Base-by-base conservation (phyloP, 192 early-diverging fungal genomes). In the Mortierella hygrophila region DNA sequence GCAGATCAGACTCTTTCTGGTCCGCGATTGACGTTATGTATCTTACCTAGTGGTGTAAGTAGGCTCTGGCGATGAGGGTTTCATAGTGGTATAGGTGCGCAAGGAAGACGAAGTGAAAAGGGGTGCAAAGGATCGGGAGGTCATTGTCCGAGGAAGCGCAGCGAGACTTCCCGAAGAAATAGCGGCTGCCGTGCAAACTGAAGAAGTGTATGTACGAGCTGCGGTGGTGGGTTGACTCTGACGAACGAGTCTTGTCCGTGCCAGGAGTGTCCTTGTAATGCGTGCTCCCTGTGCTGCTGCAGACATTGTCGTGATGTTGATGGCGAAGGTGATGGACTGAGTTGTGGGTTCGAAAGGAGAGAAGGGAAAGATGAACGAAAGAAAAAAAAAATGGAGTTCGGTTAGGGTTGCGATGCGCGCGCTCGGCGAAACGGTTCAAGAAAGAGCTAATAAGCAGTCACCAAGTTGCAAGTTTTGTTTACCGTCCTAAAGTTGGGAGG, bases 11-110 rank as follows among this genome's bases (percentile, higher is more conserved):
- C 13, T 2, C 13, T 32, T 32, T 29, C n/a, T 32, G 11, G 60
- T 18, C 5, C 0, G 13, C 15, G 21, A 7, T 10, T 38, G 60
- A n/a, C 32, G 21, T 6, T 63, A 13, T 5, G 41, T 60, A 47
- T 47, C 47, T 15, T 83, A 83, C 82, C 82, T 79, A 73, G 79
- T 60, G 42, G 29, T 44, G 38, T 83, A 83, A 37, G 75, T 15
- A 10, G 60, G 76, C 35, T 57, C 77, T n/a, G 76, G 46, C 29
- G 82, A 70, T 10, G 82, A 79, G 9, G 35, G 46, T 23, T 21
- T 23, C 76, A 54, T 54, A 6, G 63, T 49, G n/a, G 72, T 78
- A 55, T 73, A 81, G 35, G 26, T 7, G 23, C 80, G 73, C 4
- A 73, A 70, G 35, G 65, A 42, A n/a, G 44, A 55, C 41, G 60